Evolutionary conservation across 129 eudicot genomes (phyloP), one percentile per base, ranked within the genome.

Genomic region (Tagetes patula): DNA sequence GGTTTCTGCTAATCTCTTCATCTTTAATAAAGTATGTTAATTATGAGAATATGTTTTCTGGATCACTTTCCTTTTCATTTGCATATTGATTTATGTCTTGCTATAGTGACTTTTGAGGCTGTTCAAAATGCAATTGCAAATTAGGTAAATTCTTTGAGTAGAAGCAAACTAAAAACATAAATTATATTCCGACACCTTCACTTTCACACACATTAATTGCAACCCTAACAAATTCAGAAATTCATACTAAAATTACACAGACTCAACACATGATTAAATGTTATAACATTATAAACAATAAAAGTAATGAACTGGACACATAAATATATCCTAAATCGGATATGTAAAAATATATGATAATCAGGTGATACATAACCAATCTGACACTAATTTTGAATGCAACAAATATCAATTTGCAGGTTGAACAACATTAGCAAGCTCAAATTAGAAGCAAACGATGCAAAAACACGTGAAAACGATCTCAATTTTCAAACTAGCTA

Each of bases 111-210:
- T 61, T 77, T 38, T 63, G 64, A 70, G 71, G 60, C 82, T 78
- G 82, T 78, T 78, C 39, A 78, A 78, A 9, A 43, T n/a, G 20
- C 10, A 55, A 43, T 30, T 71, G 78, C 36, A 72, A 10, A 73
- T 72, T 56, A 65, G 74, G 67, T 65, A 36, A 65, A 65, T 72
- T 54, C 69, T 41, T 71, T 37, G 68, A 43, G 78, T 46, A 73
- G 33, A 65, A 78, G 68, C 68, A 64, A 39, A 40, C 5, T 64
- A 2, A 11, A 4, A 11, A 33, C 45, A 48, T 30, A 70, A 62
- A 71, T 65, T 45, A 78, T 65, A 71, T 34, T 30, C 41, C 37
- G 40, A 68, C 50, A 65, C 46, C 1, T 1, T 53, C 37, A 20
- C 39, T 65, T 67, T 43, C 34, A 14, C 60, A 49, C 67, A 12